Percentiles rank a stretch among this genome's conserved stretches.
Conservation (phyloP, 306 rosid species). For the Casuarina cunninghamiana region DNA sequence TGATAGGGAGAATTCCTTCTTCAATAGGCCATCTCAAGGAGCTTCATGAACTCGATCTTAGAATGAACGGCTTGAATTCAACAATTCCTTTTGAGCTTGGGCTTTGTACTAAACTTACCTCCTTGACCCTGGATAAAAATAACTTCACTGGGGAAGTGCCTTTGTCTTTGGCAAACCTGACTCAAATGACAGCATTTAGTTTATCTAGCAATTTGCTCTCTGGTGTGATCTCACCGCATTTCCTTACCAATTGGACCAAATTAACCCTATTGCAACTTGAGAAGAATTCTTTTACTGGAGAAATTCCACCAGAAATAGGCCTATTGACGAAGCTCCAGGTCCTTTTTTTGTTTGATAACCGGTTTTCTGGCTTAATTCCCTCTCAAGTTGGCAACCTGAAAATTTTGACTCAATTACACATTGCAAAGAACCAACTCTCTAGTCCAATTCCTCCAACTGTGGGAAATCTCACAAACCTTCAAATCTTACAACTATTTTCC, state of each 20-base stretch:
- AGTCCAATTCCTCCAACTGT: constrained; percentile 24
- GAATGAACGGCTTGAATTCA: constrained; percentile 35
- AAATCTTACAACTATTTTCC: constrained; percentile 29
- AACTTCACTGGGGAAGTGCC: constrained; percentile 49
- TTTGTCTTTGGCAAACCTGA: constrained; percentile 36
- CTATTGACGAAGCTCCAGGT: constrained; percentile 33
- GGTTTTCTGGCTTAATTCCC: constrained; percentile 45
- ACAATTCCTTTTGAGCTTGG: constrained; percentile 61
- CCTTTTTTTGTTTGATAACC: constrained; percentile 40
- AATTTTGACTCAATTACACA: constrained; percentile 34
- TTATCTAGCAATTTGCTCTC: constrained; percentile 48
- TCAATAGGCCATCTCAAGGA: constrained; percentile 8
- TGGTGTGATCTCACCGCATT: constrained; percentile 46
- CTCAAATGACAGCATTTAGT: constrained; percentile 32
- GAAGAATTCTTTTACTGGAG: constrained; percentile 45
- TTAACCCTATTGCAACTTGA: constrained; percentile 57
- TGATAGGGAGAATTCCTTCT: no score
- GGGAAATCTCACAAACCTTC: constrained; percentile 44
- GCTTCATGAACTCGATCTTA: constrained; percentile 38
- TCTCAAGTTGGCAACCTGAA: constrained; percentile 4
- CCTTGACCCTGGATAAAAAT: constrained; percentile 40
- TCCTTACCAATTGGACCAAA: constrained; percentile 58
- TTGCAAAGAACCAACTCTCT: constrained; percentile 42
- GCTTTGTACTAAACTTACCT: constrained; percentile 47
- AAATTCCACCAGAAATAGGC: background rate